Percentiles rank a stretch among this genome's conserved stretches.
These are phyloP conservation scores for Bryoglossum gracile DNA, from an alignment of 495 filamentous ascomycete genomes.

Conservation along the genomic window DNA sequence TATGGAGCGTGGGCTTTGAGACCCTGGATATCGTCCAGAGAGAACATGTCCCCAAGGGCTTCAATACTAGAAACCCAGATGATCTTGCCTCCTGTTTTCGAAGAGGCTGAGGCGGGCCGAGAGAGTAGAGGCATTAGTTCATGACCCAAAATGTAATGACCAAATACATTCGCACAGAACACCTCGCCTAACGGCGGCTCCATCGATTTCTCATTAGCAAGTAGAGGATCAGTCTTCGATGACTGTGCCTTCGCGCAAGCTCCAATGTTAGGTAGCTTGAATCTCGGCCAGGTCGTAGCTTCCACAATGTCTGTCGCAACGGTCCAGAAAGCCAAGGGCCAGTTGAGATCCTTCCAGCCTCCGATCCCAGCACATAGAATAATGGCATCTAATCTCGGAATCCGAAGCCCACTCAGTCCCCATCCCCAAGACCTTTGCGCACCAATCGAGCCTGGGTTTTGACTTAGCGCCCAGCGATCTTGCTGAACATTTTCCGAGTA, in stretches of 20 bases:
- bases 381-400: conserved; percentile 69
- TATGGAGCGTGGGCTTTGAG: conserved; percentile 57
- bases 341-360: conserved; percentile 77
- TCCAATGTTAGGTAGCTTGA: conserved; percentile 59
- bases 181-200: conserved; percentile 65
- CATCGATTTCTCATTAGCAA: conserved; percentile 15
- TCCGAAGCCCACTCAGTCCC: conserved; percentile 30
- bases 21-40: conserved; percentile 68
- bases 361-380: conserved; percentile 87
- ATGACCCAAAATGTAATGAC: conserved; percentile 87
- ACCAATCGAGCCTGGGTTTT: conserved; percentile 18
- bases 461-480: conserved; percentile 22
- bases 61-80: conserved; percentile 85
- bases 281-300: conserved; percentile 69
- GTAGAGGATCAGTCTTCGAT: conserved; percentile 5
- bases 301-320: conserved; percentile 59
- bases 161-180: conserved; percentile 89
- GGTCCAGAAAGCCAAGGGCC: conserved; percentile 51
- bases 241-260: conserved; percentile 32
- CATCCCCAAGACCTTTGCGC: conserved; percentile 22
- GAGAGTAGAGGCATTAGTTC: conserved; percentile 66
- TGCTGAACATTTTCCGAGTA: conserved; percentile 18
- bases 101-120: conserved; percentile 24
- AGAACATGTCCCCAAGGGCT: conserved; percentile 47
- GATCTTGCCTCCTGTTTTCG: conserved; percentile 45